These are phyloP conservation scores for Evansstolkia leycettana DNA, from an alignment of 495 filamentous ascomycete genomes.

Conservation along the genomic window DNA sequence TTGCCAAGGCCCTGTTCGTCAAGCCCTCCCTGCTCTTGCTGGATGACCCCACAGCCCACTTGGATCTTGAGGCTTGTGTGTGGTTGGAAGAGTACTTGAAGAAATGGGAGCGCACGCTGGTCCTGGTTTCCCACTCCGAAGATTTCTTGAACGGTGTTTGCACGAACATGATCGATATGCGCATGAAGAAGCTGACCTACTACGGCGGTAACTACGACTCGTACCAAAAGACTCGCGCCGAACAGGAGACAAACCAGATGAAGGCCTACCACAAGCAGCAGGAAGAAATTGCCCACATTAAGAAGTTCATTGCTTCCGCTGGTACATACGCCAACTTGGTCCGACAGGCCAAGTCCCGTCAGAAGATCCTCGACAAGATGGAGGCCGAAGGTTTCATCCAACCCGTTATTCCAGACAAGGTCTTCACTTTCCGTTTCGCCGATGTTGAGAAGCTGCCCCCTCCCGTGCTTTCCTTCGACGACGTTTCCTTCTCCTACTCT, in stretches of 20 bases:
- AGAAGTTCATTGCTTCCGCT: slow-evolving; percentile 99
- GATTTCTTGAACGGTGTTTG: slow-evolving; percentile 99
- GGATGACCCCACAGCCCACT: slow-evolving; percentile 96
- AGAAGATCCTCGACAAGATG: slow-evolving; percentile 99
- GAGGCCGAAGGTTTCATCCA: slow-evolving; percentile 98
- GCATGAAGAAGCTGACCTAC: slow-evolving; percentile 79
- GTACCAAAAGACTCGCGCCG: slow-evolving; percentile 85
- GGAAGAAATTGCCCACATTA: slow-evolving; percentile 98
- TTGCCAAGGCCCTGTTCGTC: slow-evolving; percentile 97
- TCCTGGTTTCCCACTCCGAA: slow-evolving; percentile 93
- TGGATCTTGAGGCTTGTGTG: slow-evolving; percentile 98
- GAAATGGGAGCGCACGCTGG: slow-evolving; percentile 98
- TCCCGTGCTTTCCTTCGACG: slow-evolving; percentile 89
- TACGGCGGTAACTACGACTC: slow-evolving; percentile 99
- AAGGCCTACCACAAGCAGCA: slow-evolving; percentile 99
- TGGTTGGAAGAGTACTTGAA: slow-evolving; percentile 99
- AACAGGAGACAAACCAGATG: slow-evolving; percentile 95
- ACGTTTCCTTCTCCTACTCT: slow-evolving; percentile 96
- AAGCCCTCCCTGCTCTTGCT: slow-evolving; percentile 91
- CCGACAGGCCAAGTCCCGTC: slow-evolving; percentile 93
- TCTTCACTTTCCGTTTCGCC: slow-evolving; percentile 98
- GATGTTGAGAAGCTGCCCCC: slow-evolving; percentile 97
- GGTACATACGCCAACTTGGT: slow-evolving; percentile 99
- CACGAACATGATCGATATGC: slow-evolving; percentile 98
- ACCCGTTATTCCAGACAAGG: slow-evolving; percentile 68